phyloP scores from a whole-genome alignment of 2,329 filamentous ascomycete species.

The Furcasterigmium furcatum region DNA sequence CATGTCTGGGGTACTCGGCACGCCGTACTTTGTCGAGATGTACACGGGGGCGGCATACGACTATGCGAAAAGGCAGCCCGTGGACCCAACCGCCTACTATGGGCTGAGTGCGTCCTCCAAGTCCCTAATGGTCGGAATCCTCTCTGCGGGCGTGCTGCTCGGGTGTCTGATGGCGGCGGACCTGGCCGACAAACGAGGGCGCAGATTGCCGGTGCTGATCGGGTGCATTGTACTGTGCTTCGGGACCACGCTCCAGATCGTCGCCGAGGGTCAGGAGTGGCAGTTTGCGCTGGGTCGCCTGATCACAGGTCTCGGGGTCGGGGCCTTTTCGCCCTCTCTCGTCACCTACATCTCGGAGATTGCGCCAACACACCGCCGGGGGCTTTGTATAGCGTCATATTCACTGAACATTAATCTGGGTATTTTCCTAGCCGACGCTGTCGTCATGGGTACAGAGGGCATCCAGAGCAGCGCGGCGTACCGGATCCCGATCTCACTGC shows the following conservation, averaged over 20 bases:
- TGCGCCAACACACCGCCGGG: constrained; percentile 61
- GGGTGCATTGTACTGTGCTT: constrained; percentile 59
- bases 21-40: constrained; percentile 31
- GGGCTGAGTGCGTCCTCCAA: constrained; percentile 18
- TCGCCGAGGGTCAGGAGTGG: constrained; percentile 44
- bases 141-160: constrained; percentile 64
- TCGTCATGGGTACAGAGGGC: constrained; percentile 63
- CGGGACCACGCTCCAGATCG: constrained; percentile 58
- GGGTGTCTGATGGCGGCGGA: constrained; percentile 63
- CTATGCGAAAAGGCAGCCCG: constrained; percentile 19
- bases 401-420: constrained; percentile 77
- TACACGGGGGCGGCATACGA: constrained; percentile 31
- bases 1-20: constrained; percentile 45
- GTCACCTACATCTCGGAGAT: constrained; percentile 69
- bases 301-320: constrained; percentile 62
- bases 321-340: constrained; percentile 65
- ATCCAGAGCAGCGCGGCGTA: constrained; percentile 59
- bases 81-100: constrained; percentile 13
- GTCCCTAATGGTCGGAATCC: constrained; percentile 59
- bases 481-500: constrained; percentile 68
- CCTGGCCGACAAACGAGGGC: constrained; percentile 61
- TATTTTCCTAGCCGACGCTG: constrained; percentile 65
- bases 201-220: constrained; percentile 53
- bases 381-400: constrained; percentile 70
- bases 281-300: constrained; percentile 62